Base-by-base conservation (phyloP, 2,329 filamentous ascomycete species). In the Xylariaceae sp. region DNA sequence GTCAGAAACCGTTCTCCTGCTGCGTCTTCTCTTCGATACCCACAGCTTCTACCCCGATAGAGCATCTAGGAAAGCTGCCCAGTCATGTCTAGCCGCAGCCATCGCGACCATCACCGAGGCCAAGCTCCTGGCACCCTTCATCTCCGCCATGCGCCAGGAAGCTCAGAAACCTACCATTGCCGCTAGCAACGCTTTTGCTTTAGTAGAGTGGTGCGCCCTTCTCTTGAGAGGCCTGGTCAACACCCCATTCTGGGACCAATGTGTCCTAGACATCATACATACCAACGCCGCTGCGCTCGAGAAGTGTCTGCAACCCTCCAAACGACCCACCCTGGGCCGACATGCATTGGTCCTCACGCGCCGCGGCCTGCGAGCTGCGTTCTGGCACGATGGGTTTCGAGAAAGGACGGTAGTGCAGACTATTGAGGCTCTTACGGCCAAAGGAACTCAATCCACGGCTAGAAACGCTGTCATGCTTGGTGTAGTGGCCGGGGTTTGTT, bases 31-130 rank as follows among this genome's bases (percentile, higher is more conserved):
- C 31, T 92, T 97, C 72, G 83, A 83, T 66, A 96, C 91, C 45
- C 90, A 96, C 65, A 82, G 89, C 53, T 83, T 87, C 60, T 99
- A 97, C 70, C 74, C 84, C 69, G 94, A 99, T 71, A 84, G 91
- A 61, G 75, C 82, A 57, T 97, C 94, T 40, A 83, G 94, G 59
- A 80, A 84, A 60, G 90, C 89, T 35, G 90, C 90, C 31, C 88
- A 96, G 67, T 77, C 80, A 71, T 96, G 91, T 66, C 77, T 99
- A 49, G 73, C 77, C 56, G 77, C 82, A 45, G 76, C 92, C 57
- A 76, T 91, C 51, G 77, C 77, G 48, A 75, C 74, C 46, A 72
- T 70, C n/a, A 63, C 76, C 15, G 75, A 86, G 43, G 71, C 77
- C 30, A 77, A 83, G 36, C 69, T 80, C 22, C 71, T 94, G 43